Conservation (phyloP, 352 stramenopile genomes). For the Saprolegnia parasitica region DNA sequence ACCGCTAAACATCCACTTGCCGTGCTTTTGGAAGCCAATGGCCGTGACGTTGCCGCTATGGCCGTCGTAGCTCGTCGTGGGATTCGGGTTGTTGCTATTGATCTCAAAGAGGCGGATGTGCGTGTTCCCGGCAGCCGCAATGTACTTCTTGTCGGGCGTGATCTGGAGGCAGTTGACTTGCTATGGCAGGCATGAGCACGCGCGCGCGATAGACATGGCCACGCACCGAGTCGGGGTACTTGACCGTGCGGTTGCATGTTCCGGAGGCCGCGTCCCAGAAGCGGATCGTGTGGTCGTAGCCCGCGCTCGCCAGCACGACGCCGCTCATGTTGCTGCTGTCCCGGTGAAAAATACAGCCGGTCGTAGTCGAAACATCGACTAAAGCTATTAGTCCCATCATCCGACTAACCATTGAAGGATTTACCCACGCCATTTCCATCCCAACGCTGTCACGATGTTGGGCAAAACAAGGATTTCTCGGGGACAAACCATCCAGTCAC, state of each 20-base stretch:
- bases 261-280: slow-evolving; percentile 97
- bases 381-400: background rate
- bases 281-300: slow-evolving; percentile 97
- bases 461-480: too few relatives aligned
- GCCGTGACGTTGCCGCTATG: slow-evolving; percentile 96
- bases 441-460: too few relatives aligned
- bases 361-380: slow-evolving; percentile 4
- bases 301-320: slow-evolving; percentile 95
- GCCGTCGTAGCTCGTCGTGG: slow-evolving; percentile 94
- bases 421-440: too few relatives aligned
- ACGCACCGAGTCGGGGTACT: slow-evolving; percentile 92
- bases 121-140: slow-evolving; percentile 96
- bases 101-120: slow-evolving; percentile 98
- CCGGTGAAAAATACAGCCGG: background rate
- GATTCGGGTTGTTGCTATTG: slow-evolving; percentile 93
- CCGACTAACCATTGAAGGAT: background rate
- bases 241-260: slow-evolving; percentile 93
- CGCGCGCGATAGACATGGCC: too few relatives aligned
- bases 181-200: slow-evolving; percentile 31
- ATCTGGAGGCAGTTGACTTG: slow-evolving; percentile 97
- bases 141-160: slow-evolving; percentile 95
- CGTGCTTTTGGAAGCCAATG: slow-evolving; percentile 96
- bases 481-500: too few relatives aligned
- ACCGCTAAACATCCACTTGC: slow-evolving; percentile 96
- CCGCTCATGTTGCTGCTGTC: slow-evolving; percentile 45